phyloP scores from a whole-genome alignment of 306 rosid species.

The Nissolia schottii region DNA sequence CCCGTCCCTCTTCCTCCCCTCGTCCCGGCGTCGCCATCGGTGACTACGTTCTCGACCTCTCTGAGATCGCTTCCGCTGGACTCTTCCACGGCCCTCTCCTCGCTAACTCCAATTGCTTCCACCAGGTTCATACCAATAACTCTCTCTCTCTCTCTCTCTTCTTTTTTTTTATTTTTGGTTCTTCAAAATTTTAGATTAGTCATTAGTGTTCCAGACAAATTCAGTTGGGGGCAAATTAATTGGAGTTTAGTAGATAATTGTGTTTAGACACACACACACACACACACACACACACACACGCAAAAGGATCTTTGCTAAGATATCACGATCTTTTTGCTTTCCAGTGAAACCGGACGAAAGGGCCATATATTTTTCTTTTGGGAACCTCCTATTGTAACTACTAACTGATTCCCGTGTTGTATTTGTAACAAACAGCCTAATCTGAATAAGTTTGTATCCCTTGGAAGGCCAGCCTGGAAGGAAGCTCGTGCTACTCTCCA shows the following conservation, averaged over 20 bases:
- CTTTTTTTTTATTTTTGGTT: not conserved
- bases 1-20: constrained; percentile 38
- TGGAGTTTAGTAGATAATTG: no score
- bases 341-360: not conserved
- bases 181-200: no score
- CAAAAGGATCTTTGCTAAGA: no score
- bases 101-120: constrained; percentile 66
- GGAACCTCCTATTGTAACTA: not conserved
- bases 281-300: no score
- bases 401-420: not conserved
- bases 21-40: constrained; percentile 92
- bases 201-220: no score
- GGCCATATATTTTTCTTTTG: no score
- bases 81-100: constrained; percentile 84
- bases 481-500: constrained; percentile 91
- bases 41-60: constrained; percentile 78
- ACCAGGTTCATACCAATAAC: constrained; percentile 46
- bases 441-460: constrained; percentile 76
- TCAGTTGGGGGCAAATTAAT: not conserved
- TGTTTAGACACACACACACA: no score
- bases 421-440: constrained; percentile 54
- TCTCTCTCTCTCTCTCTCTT: not conserved
- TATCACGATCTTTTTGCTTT: constrained; percentile 17
- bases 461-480: constrained; percentile 92
- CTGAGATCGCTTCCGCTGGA: constrained; percentile 61